These are phyloP conservation scores for Fusarium veterinarium DNA, from an alignment of 2,329 filamentous ascomycete genomes.

Conservation along the genomic window DNA sequence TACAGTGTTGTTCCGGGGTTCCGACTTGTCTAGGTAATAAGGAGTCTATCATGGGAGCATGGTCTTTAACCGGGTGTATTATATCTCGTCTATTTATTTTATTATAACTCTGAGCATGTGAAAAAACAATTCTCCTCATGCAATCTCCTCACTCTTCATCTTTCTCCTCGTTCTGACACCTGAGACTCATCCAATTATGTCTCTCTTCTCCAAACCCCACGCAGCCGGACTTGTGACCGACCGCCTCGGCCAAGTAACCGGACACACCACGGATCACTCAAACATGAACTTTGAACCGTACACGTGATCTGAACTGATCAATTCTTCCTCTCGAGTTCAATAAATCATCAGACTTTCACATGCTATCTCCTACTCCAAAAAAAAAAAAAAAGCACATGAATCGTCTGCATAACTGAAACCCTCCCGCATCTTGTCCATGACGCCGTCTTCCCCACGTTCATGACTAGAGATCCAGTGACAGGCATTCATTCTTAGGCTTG, in stretches of 20 bases:
- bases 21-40: background rate
- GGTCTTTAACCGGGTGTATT: background rate
- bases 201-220: slow-evolving; percentile 31
- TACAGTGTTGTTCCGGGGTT: slow-evolving; percentile 13
- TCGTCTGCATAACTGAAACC: slow-evolving; percentile 21
- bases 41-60: slow-evolving; percentile 5
- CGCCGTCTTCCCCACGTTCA: slow-evolving; percentile 31
- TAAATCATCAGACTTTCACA: slow-evolving; percentile 26
- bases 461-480: slow-evolving; percentile 28
- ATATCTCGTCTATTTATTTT: background rate
- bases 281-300: background rate
- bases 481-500: slow-evolving; percentile 29
- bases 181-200: slow-evolving; percentile 17
- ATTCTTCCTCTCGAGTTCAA: background rate
- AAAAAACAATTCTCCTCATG: slow-evolving; percentile 16
- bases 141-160: slow-evolving; percentile 2
- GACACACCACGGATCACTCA: background rate
- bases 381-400: slow-evolving; percentile 18
- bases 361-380: background rate
- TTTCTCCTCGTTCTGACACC: slow-evolving; percentile 2
- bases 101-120: slow-evolving; percentile 22
- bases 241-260: slow-evolving; percentile 34
- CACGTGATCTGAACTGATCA: slow-evolving; percentile 25
- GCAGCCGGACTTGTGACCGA: slow-evolving; percentile 39
- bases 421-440: slow-evolving; percentile 1